These are phyloP conservation scores for Pseudozyma sp. DNA, from an alignment of 1,284 basidiomycete genomes.

Conservation along the genomic window DNA sequence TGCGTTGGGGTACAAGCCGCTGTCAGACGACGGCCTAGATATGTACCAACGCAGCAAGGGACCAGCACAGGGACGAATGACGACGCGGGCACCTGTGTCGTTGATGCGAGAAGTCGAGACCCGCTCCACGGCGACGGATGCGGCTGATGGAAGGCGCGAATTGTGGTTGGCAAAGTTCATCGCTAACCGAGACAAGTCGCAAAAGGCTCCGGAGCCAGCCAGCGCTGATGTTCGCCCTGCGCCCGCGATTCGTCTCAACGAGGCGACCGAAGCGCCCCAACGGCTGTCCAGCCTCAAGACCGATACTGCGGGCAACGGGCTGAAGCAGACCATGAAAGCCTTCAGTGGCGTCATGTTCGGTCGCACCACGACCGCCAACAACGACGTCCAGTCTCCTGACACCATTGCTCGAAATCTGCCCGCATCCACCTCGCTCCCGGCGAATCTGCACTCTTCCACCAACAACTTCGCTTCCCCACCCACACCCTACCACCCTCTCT, in stretches of 20 bases:
- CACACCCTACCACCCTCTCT: slow-evolving; percentile 10
- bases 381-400: not conserved
- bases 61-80: not conserved
- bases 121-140: slow-evolving; percentile 19
- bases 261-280: slow-evolving; percentile 6
- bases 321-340: slow-evolving; percentile 15
- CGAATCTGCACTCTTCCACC: slow-evolving; percentile 12
- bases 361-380: not conserved
- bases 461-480: slow-evolving; percentile 7
- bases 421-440: slow-evolving; percentile 11
- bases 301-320: not conserved
- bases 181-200: slow-evolving; percentile 15
- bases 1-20: slow-evolving; percentile 26
- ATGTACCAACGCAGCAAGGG: slow-evolving; percentile 6
- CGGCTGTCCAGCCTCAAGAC: not conserved
- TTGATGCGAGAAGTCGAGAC: slow-evolving; percentile 18
- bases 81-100: slow-evolving; percentile 12
- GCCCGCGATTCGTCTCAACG: slow-evolving; percentile 3
- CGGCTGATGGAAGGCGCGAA: slow-evolving; percentile 35
- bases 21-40: slow-evolving; percentile 20
- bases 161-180: slow-evolving; percentile 36
- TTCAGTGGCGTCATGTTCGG: slow-evolving; percentile 26
- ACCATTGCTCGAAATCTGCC: slow-evolving; percentile 8
- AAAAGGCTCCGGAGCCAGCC: not conserved
- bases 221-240: not conserved